Conservation (phyloP, 78 protist genomes). For the Chrysochromulina parva region DNA sequence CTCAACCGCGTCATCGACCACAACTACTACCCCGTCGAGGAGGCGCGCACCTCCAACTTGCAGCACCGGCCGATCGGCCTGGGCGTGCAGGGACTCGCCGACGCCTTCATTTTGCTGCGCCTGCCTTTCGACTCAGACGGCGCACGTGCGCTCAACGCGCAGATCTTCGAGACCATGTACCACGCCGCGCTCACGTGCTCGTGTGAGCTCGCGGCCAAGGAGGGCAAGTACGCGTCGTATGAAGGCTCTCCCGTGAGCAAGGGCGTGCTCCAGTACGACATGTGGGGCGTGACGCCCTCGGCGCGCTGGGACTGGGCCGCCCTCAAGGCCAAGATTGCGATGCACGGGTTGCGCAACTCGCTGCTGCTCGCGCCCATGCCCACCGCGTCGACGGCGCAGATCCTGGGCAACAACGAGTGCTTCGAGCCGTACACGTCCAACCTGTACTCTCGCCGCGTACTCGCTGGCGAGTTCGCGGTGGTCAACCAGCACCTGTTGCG, state of each 20-base stretch:
- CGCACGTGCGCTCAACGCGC: conserved; percentile 87
- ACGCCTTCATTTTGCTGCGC: conserved; percentile 85
- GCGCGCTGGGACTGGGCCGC: conserved; percentile 63
- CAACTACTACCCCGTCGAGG: conserved; percentile 96
- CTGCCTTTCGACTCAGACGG: conserved; percentile 88
- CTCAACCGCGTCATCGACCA: conserved; percentile 89
- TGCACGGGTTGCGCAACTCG: conserved; percentile 91
- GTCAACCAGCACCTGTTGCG: conserved; percentile 91
- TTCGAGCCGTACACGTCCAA: conserved; percentile 98
- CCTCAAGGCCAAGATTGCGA: conserved; percentile 24
- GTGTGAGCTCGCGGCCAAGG: conserved; percentile 53
- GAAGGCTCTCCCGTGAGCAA: conserved; percentile 85
- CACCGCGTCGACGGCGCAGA: conserved; percentile 95
- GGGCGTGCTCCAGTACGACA: conserved; percentile 93
- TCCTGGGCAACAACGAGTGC: conserved; percentile 97
- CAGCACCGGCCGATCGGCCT: conserved; percentile 97
- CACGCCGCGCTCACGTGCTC: conserved; percentile 59
- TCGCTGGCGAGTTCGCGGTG: conserved; percentile 95
- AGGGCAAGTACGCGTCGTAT: conserved; percentile 81
- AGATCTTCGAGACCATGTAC: conserved; percentile 97
- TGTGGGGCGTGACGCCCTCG: conserved; percentile 90
- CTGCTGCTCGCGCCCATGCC: conserved; percentile 99
- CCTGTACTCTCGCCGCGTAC: conserved; percentile 93
- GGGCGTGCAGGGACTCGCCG: conserved; percentile 94
- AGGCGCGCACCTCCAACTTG: conserved; percentile 86